Percentiles rank a stretch among this genome's conserved stretches.
Conservation (phyloP, 164 flowering plant genomes). For the Vitis riparia region DNA sequence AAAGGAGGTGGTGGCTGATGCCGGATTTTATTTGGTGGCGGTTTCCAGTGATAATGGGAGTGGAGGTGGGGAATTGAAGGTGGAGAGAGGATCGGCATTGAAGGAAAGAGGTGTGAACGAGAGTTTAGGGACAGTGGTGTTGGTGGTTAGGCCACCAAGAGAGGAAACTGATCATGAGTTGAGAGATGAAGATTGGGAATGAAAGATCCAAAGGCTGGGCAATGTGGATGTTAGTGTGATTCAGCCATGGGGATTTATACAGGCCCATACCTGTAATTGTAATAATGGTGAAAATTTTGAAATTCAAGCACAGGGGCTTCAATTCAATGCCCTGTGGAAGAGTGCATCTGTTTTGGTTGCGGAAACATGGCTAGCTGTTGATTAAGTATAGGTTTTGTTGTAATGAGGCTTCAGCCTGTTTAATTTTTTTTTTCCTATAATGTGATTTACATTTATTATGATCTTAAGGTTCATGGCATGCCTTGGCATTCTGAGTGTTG, state of each 20-base stretch:
- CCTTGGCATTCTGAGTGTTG: too few relatives aligned
- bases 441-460: too few relatives aligned
- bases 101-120: conserved; percentile 52
- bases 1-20: conserved; percentile 56
- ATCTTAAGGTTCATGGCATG: too few relatives aligned
- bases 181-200: conserved; percentile 86
- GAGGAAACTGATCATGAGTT: conserved; percentile 60
- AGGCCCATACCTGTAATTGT: background rate
- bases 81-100: conserved; percentile 67
- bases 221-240: background rate
- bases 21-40: conserved; percentile 60
- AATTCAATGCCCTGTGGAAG: conserved; percentile 3
- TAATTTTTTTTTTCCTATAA: too few relatives aligned
- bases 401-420: too few relatives aligned
- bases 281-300: conserved; percentile 1
- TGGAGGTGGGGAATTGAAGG: conserved; percentile 44
- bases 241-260: conserved; percentile 8
- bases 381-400: too few relatives aligned
- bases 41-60: conserved; percentile 12
- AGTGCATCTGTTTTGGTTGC: background rate
- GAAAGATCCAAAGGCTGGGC: conserved; percentile 2
- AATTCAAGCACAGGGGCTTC: background rate
- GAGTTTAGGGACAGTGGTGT: conserved; percentile 66
- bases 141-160: conserved; percentile 89
- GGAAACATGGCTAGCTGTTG: too few relatives aligned